phyloP scores from a whole-genome alignment of 352 stramenopile species.

The Pythium phragmitis region DNA sequence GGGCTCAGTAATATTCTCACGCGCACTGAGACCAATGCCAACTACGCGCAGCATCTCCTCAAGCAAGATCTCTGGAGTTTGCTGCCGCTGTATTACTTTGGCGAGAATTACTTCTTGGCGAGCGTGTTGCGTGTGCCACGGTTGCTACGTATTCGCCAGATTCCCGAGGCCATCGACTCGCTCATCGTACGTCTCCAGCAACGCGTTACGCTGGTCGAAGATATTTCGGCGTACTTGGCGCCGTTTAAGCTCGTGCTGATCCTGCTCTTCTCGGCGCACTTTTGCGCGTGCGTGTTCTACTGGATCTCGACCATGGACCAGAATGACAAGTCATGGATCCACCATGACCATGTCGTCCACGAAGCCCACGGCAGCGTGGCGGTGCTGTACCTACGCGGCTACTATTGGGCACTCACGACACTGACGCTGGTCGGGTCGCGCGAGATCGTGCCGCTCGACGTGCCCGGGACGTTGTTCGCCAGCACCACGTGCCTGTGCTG shows the following conservation, averaged over 20 bases:
- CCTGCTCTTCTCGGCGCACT: constrained; percentile 61
- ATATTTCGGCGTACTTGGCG: constrained; percentile 64
- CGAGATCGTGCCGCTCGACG: constrained; percentile 65
- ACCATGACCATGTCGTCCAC: constrained; percentile 71
- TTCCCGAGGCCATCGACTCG: constrained; percentile 49
- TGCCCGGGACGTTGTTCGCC: constrained; percentile 63
- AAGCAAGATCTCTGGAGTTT: constrained; percentile 45
- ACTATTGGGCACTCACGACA: constrained; percentile 79
- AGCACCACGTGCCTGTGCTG: constrained; percentile 65
- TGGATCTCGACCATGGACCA: constrained; percentile 63
- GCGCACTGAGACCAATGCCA: constrained; percentile 39
- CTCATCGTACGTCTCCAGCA: constrained; percentile 71
- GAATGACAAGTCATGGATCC: constrained; percentile 63
- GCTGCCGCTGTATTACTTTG: constrained; percentile 68
- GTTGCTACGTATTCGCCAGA: constrained; percentile 42
- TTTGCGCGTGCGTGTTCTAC: constrained; percentile 68
- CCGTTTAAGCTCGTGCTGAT: constrained; percentile 66
- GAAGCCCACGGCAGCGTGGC: constrained; percentile 48
- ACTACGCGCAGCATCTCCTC: constrained; percentile 42
- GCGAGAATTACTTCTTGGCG: constrained; percentile 47
- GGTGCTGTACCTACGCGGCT: constrained; percentile 65
- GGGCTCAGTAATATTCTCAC: constrained; percentile 54
- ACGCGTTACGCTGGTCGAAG: constrained; percentile 46
- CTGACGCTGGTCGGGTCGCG: constrained; percentile 66
- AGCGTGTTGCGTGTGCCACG: constrained; percentile 58